Evolutionary conservation across 2,329 filamentous ascomycete genomes (phyloP), one percentile per base, ranked within the genome.

Genomic region (Colletotrichum sp.): DNA sequence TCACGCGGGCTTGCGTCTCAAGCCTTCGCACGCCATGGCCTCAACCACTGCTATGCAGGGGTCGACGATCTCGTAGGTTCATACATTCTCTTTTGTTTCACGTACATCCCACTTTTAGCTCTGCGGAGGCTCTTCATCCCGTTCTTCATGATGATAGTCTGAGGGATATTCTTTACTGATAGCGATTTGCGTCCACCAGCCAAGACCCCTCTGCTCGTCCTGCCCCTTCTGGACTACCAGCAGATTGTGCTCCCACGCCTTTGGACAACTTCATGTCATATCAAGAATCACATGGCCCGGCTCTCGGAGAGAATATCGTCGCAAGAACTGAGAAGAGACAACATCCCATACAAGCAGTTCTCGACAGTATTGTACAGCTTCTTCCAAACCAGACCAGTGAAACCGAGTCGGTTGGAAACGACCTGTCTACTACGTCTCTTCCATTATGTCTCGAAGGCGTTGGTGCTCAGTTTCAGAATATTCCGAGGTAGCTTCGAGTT

Each of bases 401-500:
- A n/a, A 44, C 8, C 3, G 39, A n/a, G 8, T 9, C 8, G 8
- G 3, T 2, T n/a, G 39, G 18, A n/a, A n/a, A 44, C 18, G 18
- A n/a, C 18, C 0, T 1, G 18, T 44, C 39, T n/a, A 18, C 39
- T n/a, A 3, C 18, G 18, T n/a, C 9, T 44, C 39, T 18, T 44
- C 39, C 18, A n/a, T 0, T 44, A 1, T 44, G 9, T 44, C 39
- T 44, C 9, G 8, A n/a, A 44, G 39, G 39, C 39, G 2, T n/a
- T 0, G 39, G 18, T 44, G 9, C 0, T 0, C 39, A 44, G 1
- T 44, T 44, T n/a, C 18, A 44, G 9, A 1, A 44, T 44, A 18
- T 0, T n/a, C 3, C 39, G 0, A 44, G 18, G 1, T 44, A 44
- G 39, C 9, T 44, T n/a, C 4, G 18, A 44, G 5, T 18, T 4